phyloP scores from a whole-genome alignment of 129 eudicot genomes.

The Oenanthe sinensis region DNA sequence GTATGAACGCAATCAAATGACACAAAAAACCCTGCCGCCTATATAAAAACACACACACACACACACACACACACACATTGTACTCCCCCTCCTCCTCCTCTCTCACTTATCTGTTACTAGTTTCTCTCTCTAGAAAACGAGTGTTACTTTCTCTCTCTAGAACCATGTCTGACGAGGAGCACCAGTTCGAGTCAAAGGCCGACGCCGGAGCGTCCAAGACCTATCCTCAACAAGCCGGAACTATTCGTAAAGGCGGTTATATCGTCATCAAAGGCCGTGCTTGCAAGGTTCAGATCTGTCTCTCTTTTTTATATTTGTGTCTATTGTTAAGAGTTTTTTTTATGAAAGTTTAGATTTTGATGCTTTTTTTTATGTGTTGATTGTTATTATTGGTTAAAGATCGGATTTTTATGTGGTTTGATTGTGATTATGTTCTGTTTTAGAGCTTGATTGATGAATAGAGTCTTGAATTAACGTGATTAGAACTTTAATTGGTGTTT shows the following conservation, averaged over 20 bases:
- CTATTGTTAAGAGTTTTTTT: too few species aligned
- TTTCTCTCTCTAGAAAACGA: neutral
- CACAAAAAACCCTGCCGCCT: too few species aligned
- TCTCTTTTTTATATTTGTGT: neutral
- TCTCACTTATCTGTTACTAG: neutral
- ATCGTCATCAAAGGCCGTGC: constrained; percentile 40
- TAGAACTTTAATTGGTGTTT: too few species aligned
- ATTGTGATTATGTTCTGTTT: neutral
- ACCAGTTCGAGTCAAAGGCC: constrained; percentile 39
- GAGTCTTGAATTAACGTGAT: too few species aligned
- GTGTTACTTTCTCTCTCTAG: neutral
- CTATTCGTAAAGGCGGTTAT: constrained; percentile 40
- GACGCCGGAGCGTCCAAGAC: constrained; percentile 51
- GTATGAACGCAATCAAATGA: neutral
- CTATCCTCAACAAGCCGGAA: constrained; percentile 44
- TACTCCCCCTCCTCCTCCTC: too few species aligned
- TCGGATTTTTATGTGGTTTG: too few species aligned
- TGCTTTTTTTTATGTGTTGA: too few species aligned
- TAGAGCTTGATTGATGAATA: too few species aligned
- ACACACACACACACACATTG: neutral
- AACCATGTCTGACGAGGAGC: constrained; percentile 41
- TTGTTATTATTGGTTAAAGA: too few species aligned
- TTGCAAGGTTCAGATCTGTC: constrained; percentile 28
- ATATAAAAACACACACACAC: too few species aligned
- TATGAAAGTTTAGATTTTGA: too few species aligned